A percentile compares a stretch with the other conserved stretches of the same genome.
These are phyloP conservation scores for Trichoderma atrobrunneum DNA, from an alignment of 2,329 filamentous ascomycete genomes.

Conservation along the genomic window DNA sequence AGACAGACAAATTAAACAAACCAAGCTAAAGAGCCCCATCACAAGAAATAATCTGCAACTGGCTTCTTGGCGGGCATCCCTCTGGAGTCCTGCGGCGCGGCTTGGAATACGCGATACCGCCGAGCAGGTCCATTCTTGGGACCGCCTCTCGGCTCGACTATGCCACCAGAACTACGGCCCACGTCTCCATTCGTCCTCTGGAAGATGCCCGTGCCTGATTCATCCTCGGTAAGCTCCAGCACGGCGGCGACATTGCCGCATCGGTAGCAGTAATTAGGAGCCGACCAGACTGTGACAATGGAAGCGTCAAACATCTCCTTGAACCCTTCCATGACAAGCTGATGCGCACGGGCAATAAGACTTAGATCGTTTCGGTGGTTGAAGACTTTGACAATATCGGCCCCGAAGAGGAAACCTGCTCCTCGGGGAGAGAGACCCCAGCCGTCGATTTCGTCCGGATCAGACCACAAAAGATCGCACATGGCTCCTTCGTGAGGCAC, in stretches of 20 bases:
- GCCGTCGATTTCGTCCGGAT: constrained; percentile 95
- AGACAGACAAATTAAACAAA: not conserved
- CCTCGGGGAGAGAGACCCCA: constrained; percentile 94
- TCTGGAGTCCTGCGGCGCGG: constrained; percentile 89
- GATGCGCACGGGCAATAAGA: constrained; percentile 89
- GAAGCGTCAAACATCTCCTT: constrained; percentile 98
- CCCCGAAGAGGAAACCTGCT: constrained; percentile 91
- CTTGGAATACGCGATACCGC: constrained; percentile 92
- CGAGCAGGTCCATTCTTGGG: constrained; percentile 70
- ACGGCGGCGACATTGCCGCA: constrained; percentile 96
- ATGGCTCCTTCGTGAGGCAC: constrained; percentile 98
- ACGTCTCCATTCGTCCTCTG: constrained; percentile 70
- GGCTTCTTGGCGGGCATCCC: constrained; percentile 99
- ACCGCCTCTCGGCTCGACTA: constrained; percentile 46
- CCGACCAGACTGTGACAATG: constrained; percentile 98
- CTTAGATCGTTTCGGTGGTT: constrained; percentile 92
- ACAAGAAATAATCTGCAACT: constrained; percentile 93
- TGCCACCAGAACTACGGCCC: constrained; percentile 52
- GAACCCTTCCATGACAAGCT: constrained; percentile 98
- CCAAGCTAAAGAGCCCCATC: not conserved
- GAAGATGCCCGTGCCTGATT: constrained; percentile 68
- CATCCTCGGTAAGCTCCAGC: constrained; percentile 86
- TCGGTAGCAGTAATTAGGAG: constrained; percentile 94
- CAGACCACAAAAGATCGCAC: constrained; percentile 97
- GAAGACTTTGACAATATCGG: constrained; percentile 93